Percentiles rank a stretch among this genome's conserved stretches.
Evolutionary conservation across 331 rosid genomes (phyloP).

Genomic region (Arachis monticola): DNA sequence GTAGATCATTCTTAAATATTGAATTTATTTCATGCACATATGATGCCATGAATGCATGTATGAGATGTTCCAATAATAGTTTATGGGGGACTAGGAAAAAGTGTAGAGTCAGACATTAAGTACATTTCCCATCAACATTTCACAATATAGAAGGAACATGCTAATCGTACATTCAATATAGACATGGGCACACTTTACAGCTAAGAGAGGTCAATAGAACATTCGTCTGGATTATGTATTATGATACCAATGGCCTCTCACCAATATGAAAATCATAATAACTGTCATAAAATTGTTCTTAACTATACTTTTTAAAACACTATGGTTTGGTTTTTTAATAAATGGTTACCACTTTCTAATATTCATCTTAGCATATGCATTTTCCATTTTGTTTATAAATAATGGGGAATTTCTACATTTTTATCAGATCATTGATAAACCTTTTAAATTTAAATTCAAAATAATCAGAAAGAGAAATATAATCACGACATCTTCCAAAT

Average conservation of each 20-base stretch:
- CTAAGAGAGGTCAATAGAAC: conserved; percentile 3
- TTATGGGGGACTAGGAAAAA: background rate
- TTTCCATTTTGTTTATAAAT: background rate
- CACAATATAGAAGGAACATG: conserved; percentile 23
- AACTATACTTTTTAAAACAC: too few species aligned
- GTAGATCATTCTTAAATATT: conserved; percentile 24
- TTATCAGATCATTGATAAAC: conserved; percentile 1
- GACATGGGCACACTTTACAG: background rate
- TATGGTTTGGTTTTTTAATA: too few species aligned
- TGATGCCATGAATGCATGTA: background rate
- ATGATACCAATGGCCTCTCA: conserved; percentile 9
- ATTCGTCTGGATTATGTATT: conserved; percentile 25
- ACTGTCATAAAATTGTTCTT: background rate
- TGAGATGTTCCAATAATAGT: conserved; percentile 27
- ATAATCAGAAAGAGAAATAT: conserved; percentile 2
- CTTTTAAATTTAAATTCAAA: conserved; percentile 3
- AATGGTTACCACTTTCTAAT: background rate
- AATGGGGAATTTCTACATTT: background rate
- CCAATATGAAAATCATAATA: conserved; percentile 26
- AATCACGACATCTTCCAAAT: conserved; percentile 27
- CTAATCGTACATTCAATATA: conserved; percentile 7
- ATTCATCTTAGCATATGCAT: conserved; percentile 13
- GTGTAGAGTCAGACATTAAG: conserved; percentile 25
- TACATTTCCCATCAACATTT: conserved; percentile 14
- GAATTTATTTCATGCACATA: conserved; percentile 5